Conservation (phyloP, 768 basidiomycete species). For the Macrolepiota fuliginosa region DNA sequence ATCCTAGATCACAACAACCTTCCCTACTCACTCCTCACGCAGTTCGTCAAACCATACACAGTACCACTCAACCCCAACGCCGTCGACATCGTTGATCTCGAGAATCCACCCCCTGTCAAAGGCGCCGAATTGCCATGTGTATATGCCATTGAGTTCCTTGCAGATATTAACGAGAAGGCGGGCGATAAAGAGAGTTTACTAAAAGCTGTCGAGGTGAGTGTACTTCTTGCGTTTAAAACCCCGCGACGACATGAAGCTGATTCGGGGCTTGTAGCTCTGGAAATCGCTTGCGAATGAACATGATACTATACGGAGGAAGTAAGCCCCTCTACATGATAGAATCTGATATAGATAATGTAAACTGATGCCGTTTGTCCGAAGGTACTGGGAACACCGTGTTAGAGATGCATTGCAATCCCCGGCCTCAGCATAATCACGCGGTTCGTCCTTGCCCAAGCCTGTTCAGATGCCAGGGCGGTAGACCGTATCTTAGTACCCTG, state of each 20-base stretch:
- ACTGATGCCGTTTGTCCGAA: slow-evolving; percentile 27
- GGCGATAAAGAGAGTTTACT: slow-evolving; percentile 43
- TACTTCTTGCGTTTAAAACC: not conserved
- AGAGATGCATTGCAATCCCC: slow-evolving; percentile 37
- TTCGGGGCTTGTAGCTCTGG: slow-evolving; percentile 52
- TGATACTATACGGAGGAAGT: slow-evolving; percentile 80
- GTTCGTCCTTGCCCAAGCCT: no score
- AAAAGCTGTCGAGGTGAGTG: slow-evolving; percentile 48
- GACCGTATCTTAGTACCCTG: not conserved
- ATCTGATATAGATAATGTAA: not conserved
- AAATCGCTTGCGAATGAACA: slow-evolving; percentile 62
- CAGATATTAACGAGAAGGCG: slow-evolving; percentile 66
- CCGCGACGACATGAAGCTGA: not conserved
- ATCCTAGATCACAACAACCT: slow-evolving; percentile 60
- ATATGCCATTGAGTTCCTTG: slow-evolving; percentile 82
- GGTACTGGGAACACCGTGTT: slow-evolving; percentile 80
- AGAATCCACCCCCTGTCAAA: slow-evolving; percentile 65
- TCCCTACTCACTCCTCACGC: slow-evolving; percentile 51
- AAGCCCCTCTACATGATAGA: slow-evolving; percentile 11
- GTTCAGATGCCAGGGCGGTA: not conserved
- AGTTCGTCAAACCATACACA: slow-evolving; percentile 70
- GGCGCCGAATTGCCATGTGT: slow-evolving; percentile 74
- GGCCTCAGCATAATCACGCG: not conserved
- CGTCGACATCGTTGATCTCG: slow-evolving; percentile 61
- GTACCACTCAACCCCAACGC: slow-evolving; percentile 23